Percentiles rank a stretch among this genome's conserved stretches.
Evolutionary conservation across 768 basidiomycete species (phyloP).

Genomic region (Tulasnella sp.): DNA sequence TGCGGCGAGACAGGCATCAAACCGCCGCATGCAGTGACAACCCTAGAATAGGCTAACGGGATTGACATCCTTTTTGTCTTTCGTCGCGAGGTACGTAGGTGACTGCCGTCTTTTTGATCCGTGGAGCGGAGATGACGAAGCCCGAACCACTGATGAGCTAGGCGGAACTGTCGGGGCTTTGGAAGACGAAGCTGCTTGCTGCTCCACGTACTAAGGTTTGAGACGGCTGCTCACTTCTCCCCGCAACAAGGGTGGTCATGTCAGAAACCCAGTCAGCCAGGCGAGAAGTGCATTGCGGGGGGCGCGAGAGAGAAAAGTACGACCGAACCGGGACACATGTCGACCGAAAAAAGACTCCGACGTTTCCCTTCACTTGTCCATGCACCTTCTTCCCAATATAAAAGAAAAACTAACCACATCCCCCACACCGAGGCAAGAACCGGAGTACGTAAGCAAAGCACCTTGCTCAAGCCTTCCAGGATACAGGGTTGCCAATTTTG

Average conservation of each 20-base stretch:
- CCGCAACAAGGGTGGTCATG: slow-evolving; percentile 9
- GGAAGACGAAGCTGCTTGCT: not conserved
- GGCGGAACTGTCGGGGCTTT: not conserved
- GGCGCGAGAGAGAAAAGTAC: not conserved
- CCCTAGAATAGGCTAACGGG: slow-evolving; percentile 5
- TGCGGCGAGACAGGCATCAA: not conserved
- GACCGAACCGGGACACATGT: slow-evolving; percentile 8
- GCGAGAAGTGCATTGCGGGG: not conserved
- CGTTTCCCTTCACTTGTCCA: not conserved
- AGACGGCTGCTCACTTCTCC: not conserved
- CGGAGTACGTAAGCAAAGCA: not conserved
- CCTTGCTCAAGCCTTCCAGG: too few relatives aligned
- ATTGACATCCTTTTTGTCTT: slow-evolving; percentile 6
- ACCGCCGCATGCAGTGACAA: not conserved
- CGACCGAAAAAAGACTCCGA: not conserved
- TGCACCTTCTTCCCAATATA: not conserved
- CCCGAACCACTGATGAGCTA: not conserved
- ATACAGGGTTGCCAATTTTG: slow-evolving; percentile 6
- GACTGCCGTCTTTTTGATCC: not conserved
- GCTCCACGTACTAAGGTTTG: slow-evolving; percentile 10
- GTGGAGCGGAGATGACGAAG: not conserved
- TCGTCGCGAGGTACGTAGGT: not conserved
- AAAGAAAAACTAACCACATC: not conserved
- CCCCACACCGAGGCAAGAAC: not conserved
- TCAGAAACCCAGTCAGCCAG: not conserved